These are phyloP conservation scores for Sordariomycetes sp. DNA, from an alignment of 2,329 filamentous ascomycete genomes.

Conservation along the genomic window DNA sequence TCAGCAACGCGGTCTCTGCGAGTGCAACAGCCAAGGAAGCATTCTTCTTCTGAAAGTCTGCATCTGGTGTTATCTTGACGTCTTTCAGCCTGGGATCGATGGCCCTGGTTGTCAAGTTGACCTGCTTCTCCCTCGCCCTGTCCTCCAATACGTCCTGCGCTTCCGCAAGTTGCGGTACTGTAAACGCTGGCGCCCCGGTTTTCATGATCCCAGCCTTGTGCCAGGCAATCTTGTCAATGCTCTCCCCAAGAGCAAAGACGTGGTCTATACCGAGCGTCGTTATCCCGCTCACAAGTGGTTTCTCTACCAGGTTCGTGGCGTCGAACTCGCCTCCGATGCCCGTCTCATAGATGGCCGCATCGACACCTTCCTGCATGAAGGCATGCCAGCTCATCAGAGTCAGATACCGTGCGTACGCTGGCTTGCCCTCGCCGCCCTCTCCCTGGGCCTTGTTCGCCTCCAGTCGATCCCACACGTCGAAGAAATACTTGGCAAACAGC, in stretches of 20 bases:
- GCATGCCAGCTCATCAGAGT: slow-evolving; percentile 59
- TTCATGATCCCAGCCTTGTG: slow-evolving; percentile 69
- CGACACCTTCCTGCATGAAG: slow-evolving; percentile 54
- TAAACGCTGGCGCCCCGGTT: slow-evolving; percentile 46
- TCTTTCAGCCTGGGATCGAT: slow-evolving; percentile 33
- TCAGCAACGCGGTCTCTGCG: slow-evolving; percentile 37
- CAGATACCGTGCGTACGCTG: slow-evolving; percentile 52
- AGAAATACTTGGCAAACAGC: slow-evolving; percentile 57
- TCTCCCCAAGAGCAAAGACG: slow-evolving; percentile 51
- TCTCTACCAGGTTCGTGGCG: slow-evolving; percentile 56
- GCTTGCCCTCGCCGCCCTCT: too few species aligned
- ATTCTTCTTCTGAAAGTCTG: slow-evolving; percentile 51
- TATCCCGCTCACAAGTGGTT: slow-evolving; percentile 50
- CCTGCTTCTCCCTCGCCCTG: slow-evolving; percentile 44
- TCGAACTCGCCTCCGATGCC: slow-evolving; percentile 62
- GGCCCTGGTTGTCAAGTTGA: slow-evolving; percentile 34
- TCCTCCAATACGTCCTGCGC: slow-evolving; percentile 34
- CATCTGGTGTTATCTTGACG: slow-evolving; percentile 41
- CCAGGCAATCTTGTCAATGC: slow-evolving; percentile 60
- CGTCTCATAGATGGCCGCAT: slow-evolving; percentile 56
- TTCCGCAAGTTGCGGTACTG: slow-evolving; percentile 38
- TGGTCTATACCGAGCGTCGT: slow-evolving; percentile 64
- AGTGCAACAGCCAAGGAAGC: slow-evolving; percentile 43
- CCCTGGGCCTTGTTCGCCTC: slow-evolving; percentile 23
- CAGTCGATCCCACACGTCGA: slow-evolving; percentile 55